Percentiles rank a stretch among this genome's conserved stretches.
Evolutionary conservation across 2,329 filamentous ascomycete genomes (phyloP).

Genomic region (Hymenoscyphus albidus): DNA sequence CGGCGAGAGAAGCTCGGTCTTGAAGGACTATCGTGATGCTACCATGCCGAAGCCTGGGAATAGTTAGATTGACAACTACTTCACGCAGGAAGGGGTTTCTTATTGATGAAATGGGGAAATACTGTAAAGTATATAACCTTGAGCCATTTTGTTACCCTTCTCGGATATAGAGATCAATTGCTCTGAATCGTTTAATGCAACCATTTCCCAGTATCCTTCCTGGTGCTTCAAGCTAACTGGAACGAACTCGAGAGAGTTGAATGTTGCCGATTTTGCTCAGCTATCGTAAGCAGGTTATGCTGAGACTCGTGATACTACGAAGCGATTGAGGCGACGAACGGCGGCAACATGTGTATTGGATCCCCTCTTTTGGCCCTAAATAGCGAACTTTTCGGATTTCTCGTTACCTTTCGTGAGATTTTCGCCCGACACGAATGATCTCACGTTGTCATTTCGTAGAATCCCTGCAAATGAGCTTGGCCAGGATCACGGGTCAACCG

Average conservation of each 20-base stretch:
- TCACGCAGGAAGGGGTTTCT: not conserved
- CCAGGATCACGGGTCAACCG: not conserved
- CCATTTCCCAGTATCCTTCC: too few species aligned
- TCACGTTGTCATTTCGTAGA: not conserved
- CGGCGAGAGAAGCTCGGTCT: slow-evolving; percentile 15
- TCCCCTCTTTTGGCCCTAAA: not conserved
- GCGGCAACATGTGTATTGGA: not conserved
- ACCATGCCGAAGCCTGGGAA: not conserved
- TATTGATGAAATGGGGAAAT: too few species aligned
- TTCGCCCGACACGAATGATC: not conserved
- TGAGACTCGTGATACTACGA: not conserved
- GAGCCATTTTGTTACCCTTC: too few species aligned
- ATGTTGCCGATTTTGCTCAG: too few species aligned
- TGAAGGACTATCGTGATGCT: slow-evolving; percentile 37
- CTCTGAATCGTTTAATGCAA: too few species aligned
- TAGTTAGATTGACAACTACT: not conserved
- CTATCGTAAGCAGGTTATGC: not conserved
- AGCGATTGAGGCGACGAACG: not conserved
- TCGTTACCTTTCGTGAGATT: not conserved
- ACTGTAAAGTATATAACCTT: too few species aligned
- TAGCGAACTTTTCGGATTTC: not conserved
- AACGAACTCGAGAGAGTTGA: too few species aligned
- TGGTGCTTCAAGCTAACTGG: too few species aligned
- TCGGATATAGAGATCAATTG: too few species aligned
- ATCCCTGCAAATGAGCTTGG: not conserved